Conservation (phyloP, 1,284 basidiomycete species). For the Ceratobasidium sp. region DNA sequence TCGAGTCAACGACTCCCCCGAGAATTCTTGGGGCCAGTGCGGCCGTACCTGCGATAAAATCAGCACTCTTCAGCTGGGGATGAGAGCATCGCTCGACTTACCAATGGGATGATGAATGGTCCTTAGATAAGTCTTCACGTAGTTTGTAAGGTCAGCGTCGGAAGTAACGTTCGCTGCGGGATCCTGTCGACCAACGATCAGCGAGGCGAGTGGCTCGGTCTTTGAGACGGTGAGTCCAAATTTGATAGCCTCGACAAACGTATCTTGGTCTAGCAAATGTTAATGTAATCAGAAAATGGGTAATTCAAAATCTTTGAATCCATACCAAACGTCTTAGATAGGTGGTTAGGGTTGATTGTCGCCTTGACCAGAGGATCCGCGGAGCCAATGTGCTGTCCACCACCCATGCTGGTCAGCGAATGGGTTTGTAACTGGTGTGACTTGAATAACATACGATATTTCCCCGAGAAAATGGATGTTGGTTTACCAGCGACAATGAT, state of each 20-base stretch:
- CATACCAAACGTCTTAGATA: conserved; percentile 17
- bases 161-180: conserved; percentile 24
- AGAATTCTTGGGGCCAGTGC: conserved; percentile 51
- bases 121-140: conserved; percentile 14
- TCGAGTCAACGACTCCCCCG: conserved; percentile 54
- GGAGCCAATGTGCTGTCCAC: conserved; percentile 18
- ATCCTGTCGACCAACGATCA: conserved; percentile 40
- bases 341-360: conserved; percentile 10
- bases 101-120: conserved; percentile 50
- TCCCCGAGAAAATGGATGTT: conserved; percentile 53
- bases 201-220: conserved; percentile 37
- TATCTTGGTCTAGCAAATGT: conserved; percentile 49
- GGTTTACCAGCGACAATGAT: conserved; percentile 54
- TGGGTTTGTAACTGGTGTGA: neutral
- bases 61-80: neutral
- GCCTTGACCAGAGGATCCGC: conserved; percentile 21
- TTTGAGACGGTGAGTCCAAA: conserved; percentile 49
- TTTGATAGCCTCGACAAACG: conserved; percentile 53
- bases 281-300: conserved; percentile 50
- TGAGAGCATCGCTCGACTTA: neutral
- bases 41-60: conserved; percentile 45
- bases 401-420: neutral
- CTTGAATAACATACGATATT: neutral
- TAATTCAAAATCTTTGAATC: neutral
- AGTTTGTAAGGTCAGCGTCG: conserved; percentile 30